Percentiles rank a stretch among this genome's conserved stretches.
These are phyloP conservation scores for Fusarium torreyae DNA, from an alignment of 2,329 filamentous ascomycete species.

Conservation along the genomic window DNA sequence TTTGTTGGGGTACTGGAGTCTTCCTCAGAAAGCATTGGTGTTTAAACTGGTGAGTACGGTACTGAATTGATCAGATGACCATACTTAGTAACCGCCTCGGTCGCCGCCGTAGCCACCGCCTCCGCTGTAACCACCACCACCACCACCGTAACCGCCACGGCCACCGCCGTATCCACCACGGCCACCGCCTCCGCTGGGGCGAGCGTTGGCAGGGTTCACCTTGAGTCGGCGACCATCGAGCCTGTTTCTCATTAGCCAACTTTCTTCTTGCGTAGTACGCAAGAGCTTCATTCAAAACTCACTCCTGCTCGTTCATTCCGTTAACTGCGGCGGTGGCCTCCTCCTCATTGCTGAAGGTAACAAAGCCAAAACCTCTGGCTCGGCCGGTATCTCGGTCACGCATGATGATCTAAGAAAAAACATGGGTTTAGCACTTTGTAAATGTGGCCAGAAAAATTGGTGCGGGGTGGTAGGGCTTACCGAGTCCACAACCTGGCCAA, in stretches of 20 bases:
- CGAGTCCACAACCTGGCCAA: not conserved
- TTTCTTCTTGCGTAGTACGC: not conserved
- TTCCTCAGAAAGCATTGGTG: no score
- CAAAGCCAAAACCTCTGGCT: slow-evolving; percentile 29
- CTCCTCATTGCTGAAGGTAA: not conserved
- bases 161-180: not conserved
- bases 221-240: not conserved
- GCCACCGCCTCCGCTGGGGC: not conserved
- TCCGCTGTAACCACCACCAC: not conserved
- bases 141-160: not conserved
- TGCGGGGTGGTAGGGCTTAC: not conserved
- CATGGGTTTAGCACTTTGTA: not conserved
- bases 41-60: no score
- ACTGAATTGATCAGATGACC: no score
- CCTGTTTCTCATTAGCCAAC: not conserved
- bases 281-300: not conserved
- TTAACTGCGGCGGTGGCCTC: not conserved
- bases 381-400: slow-evolving; percentile 23
- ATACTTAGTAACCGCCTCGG: not conserved
- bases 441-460: no score
- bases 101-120: not conserved
- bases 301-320: not conserved
- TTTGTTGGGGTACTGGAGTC: no score
- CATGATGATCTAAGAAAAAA: slow-evolving; percentile 13
- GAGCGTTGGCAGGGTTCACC: not conserved